Evolutionary conservation across 306 rosid species (phyloP).

Genomic region (Psophocarpus tetragonolobus): DNA sequence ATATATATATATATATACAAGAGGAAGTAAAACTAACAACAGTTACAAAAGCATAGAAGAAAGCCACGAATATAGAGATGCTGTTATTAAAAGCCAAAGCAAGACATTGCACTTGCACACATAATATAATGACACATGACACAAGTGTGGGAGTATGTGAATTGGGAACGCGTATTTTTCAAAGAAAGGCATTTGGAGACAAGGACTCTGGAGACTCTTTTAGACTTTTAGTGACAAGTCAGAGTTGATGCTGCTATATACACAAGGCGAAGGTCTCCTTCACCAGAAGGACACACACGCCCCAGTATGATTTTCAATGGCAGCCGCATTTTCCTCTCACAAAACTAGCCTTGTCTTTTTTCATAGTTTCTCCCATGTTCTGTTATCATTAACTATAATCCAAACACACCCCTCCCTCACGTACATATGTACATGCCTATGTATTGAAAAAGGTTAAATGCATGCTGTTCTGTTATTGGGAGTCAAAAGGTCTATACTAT

Average conservation of each 20-base stretch:
- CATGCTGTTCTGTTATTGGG: neutral
- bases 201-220: conserved; percentile 32
- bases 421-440: neutral
- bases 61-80: neutral
- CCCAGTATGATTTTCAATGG: conserved; percentile 14
- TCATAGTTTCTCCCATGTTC: conserved; percentile 25
- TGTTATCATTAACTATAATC: conserved; percentile 16
- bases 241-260: conserved; percentile 8
- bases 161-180: conserved; percentile 7
- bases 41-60: conserved; percentile 14
- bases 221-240: conserved; percentile 35
- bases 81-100: neutral
- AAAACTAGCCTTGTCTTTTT: conserved; percentile 33
- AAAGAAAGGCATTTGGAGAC: conserved; percentile 26
- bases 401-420: conserved; percentile 13
- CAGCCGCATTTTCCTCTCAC: conserved; percentile 29
- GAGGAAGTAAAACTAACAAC: neutral
- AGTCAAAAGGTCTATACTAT: neutral
- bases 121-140: conserved; percentile 1
- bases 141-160: neutral
- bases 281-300: conserved; percentile 23
- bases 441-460: conserved; percentile 17
- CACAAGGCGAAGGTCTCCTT: conserved; percentile 24
- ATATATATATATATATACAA: too few species aligned
- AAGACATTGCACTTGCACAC: neutral